Evolutionary conservation across 495 filamentous ascomycete genomes (phyloP), one percentile per base, ranked within the genome.

Genomic region (Talaromyces adpressus): DNA sequence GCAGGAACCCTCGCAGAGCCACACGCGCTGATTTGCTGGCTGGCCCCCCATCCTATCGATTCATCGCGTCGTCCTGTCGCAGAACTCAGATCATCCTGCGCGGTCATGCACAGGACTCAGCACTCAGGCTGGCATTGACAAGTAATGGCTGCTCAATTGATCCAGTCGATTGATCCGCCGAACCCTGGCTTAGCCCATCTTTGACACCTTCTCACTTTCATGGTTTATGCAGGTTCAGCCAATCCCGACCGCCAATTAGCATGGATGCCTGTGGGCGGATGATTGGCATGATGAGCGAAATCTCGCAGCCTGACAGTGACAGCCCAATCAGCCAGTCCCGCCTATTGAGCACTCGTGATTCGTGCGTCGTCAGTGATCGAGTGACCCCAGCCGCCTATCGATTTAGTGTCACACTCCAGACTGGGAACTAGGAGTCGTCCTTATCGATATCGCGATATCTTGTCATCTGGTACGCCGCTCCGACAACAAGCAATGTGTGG

Each of bases 71-170:
- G 32, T 36, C 32, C 32, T 36, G 32, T 36, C 32, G 49, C 49
- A 41, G 36, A 16, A 41, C 45, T 54, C 51, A 54, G 56, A 58
- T 58, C 56, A 58, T 58, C 56, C 30, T 36, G 52, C 52, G 52
- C 52, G 52, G 52, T 56, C 52, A 56, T 56, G 52, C 51, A 22
- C 23, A 22, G 18, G 16, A 6, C 45, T 49, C 23, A 22, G 18
- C 4, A 6, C 45, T 49, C 45, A n/a, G 20, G 45, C 23, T 20
- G 52, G 22, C 52, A 56, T 56, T 56, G 52, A 56, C 52, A 56
- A 56, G 27, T 56, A 25, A 56, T 56, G 27, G 23, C 56, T n/a
- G 29, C 14, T 58, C 30, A 22, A 58, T 58, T 58, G 14, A 36
- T 32, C 27, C 25, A 27, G 25, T 27, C 25, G 25, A 27, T 27